Evolutionary conservation across 148 eudicot species (phyloP).

Genomic region (Rheum nobile): DNA sequence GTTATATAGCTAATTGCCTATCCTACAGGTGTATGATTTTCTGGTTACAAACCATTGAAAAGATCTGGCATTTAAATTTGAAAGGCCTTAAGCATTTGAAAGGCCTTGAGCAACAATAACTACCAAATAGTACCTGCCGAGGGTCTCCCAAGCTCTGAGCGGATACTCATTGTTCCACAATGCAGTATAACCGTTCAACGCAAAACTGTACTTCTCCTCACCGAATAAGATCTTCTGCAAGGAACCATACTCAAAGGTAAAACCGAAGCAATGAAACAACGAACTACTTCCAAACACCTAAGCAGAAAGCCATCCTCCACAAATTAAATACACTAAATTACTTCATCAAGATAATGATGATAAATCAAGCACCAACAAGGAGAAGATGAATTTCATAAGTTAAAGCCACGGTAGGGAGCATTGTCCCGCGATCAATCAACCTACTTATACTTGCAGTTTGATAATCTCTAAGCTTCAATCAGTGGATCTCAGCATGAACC

Average conservation of each 20-base stretch:
- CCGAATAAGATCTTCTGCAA: background rate
- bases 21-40: background rate
- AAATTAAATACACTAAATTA: background rate
- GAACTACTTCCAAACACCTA: background rate
- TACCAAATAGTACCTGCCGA: background rate
- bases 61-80: background rate
- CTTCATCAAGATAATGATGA: background rate
- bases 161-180: constrained; percentile 7
- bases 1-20: background rate
- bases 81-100: background rate
- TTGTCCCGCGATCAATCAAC: background rate
- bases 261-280: background rate
- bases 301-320: background rate
- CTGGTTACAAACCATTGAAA: background rate
- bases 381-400: background rate
- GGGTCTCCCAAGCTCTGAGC: constrained; percentile 9
- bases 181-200: background rate
- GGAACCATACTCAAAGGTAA: background rate
- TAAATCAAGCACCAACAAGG: background rate
- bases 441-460: background rate
- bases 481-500: background rate
- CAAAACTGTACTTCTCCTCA: background rate
- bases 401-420: background rate
- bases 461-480: background rate
- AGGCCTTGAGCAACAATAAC: background rate